Percentiles rank a stretch among this genome's conserved stretches.
Evolutionary conservation across 2,329 filamentous ascomycete genomes (phyloP).

Genomic region (Canariomyces notabilis): DNA sequence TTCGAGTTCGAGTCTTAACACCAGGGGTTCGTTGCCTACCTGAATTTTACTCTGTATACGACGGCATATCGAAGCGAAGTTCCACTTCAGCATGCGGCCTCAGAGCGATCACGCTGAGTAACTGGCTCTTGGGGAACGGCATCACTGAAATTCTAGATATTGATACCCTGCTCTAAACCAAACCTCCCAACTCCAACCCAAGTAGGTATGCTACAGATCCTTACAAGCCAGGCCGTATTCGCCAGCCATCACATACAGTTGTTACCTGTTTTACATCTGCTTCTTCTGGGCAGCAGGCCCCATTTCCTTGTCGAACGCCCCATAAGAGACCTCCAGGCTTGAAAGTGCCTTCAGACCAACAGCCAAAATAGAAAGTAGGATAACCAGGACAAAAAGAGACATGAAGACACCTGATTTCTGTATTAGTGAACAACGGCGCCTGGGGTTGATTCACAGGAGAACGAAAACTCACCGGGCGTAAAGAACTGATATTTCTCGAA

Average conservation of each 20-base stretch:
- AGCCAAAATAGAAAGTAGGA: constrained; percentile 72
- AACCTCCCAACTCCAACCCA: constrained; percentile 20
- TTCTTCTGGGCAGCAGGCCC: constrained; percentile 86
- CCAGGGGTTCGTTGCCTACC: too few relatives aligned
- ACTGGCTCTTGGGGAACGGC: neutral
- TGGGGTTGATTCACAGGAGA: neutral
- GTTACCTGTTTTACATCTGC: constrained; percentile 22
- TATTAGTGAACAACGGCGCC: neutral
- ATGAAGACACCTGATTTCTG: constrained; percentile 72
- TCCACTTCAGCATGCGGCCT: neutral
- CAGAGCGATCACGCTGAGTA: neutral
- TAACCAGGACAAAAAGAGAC: constrained; percentile 64
- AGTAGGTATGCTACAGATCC: constrained; percentile 15
- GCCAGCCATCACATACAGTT: constrained; percentile 4
- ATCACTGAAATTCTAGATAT: constrained; percentile 8
- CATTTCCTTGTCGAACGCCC: constrained; percentile 94
- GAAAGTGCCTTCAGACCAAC: constrained; percentile 71
- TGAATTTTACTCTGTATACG: too few relatives aligned
- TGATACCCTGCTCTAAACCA: constrained; percentile 15
- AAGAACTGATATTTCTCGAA: constrained; percentile 97
- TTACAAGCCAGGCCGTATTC: constrained; percentile 8
- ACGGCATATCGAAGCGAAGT: neutral
- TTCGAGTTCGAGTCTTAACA: too few relatives aligned
- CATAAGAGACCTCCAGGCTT: constrained; percentile 85
- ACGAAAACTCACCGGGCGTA: constrained; percentile 62